These are phyloP conservation scores for Rhodomyrtus psidioides DNA, from an alignment of 441 rosid genomes.

Conservation along the genomic window DNA sequence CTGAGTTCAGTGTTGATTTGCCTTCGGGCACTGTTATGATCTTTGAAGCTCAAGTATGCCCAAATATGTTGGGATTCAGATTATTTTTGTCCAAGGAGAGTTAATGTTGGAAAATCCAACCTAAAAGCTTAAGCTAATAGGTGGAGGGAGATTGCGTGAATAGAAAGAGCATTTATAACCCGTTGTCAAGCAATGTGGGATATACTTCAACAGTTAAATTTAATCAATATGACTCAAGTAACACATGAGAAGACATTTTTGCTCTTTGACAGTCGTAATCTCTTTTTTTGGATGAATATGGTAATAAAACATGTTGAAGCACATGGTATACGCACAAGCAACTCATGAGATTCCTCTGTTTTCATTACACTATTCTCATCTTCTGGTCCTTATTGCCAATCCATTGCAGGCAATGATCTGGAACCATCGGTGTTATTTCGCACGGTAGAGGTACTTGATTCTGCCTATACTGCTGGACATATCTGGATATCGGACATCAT, in stretches of 20 bases:
- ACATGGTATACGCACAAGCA: not conserved
- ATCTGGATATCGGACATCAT: slow-evolving; percentile 58
- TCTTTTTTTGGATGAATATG: not conserved
- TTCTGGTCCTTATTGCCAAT: not conserved
- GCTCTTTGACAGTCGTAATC: not conserved
- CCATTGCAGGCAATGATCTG: slow-evolving; percentile 53
- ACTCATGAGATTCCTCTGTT: not conserved
- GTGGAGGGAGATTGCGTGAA: too few relatives aligned
- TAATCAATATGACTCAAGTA: not conserved
- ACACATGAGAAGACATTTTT: not conserved
- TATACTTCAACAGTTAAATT: too few relatives aligned
- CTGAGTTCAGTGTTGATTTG: not conserved
- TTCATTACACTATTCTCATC: not conserved
- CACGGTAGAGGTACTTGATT: slow-evolving; percentile 58
- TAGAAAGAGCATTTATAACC: too few relatives aligned
- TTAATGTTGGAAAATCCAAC: too few relatives aligned
- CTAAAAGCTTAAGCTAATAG: too few relatives aligned
- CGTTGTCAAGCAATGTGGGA: too few relatives aligned
- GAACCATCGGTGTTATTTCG: slow-evolving; percentile 45
- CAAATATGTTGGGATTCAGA: not conserved
- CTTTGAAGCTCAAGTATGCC: not conserved
- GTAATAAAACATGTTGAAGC: not conserved
- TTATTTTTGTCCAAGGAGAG: not conserved
- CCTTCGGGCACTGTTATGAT: not conserved
- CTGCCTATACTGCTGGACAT: slow-evolving; percentile 57